Conservation (phyloP, 495 filamentous ascomycete species). For the Penicillium odoratum region DNA sequence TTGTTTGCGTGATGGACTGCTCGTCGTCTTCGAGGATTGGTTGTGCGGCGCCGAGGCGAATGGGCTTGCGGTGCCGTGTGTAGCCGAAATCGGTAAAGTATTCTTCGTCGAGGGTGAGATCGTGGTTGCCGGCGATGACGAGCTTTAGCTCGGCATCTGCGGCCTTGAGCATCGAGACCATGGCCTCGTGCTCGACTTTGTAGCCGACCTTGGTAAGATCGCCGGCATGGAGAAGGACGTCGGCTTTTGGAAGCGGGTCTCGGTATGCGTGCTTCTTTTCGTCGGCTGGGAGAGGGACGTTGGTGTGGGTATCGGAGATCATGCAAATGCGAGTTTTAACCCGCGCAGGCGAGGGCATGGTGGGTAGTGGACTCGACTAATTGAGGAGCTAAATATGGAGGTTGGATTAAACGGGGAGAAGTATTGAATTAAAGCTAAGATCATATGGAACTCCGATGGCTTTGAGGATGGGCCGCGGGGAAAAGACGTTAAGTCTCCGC, state of each 20-base stretch:
- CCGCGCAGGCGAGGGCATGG: constrained; percentile 17
- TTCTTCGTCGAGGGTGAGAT: constrained; percentile 65
- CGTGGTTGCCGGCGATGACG: constrained; percentile 81
- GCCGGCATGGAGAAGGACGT: constrained; percentile 73
- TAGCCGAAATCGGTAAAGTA: constrained; percentile 43
- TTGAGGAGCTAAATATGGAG: constrained; percentile 1
- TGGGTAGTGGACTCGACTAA: constrained; percentile 4
- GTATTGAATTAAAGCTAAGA: background rate
- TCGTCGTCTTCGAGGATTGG: constrained; percentile 16
- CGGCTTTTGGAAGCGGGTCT: constrained; percentile 50
- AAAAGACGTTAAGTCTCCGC: constrained; percentile 10
- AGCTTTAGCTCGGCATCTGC: constrained; percentile 70
- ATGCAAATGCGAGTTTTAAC: constrained; percentile 56
- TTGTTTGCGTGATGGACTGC: constrained; percentile 3
- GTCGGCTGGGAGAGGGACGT: constrained; percentile 27
- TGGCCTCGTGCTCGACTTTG: constrained; percentile 50
- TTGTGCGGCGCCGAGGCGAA: constrained; percentile 14
- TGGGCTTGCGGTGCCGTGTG: constrained; percentile 31
- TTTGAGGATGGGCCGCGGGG: constrained; percentile 4
- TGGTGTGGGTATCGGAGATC: constrained; percentile 64
- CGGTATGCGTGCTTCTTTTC: constrained; percentile 40
- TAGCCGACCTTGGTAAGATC: constrained; percentile 68
- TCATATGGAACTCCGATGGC: background rate
- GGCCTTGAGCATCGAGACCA: constrained; percentile 52
- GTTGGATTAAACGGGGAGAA: background rate